Conservation (phyloP, 768 basidiomycete genomes). For the Tephrocybe sp. region DNA sequence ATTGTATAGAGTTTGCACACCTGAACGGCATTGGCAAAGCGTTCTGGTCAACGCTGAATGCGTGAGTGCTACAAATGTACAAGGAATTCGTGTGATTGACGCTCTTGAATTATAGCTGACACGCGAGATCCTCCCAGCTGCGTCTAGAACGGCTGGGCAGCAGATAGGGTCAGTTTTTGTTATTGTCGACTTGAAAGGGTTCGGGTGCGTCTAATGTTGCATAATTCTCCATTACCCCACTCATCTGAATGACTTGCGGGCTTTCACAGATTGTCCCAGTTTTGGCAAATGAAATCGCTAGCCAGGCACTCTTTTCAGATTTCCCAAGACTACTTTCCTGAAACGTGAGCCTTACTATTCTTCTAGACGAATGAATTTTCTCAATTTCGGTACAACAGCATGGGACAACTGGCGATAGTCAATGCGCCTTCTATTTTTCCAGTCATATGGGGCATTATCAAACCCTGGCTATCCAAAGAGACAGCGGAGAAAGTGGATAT, state of each 20-base stretch:
- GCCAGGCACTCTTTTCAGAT: conserved; percentile 63
- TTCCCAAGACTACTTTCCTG: conserved; percentile 77
- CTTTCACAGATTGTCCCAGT: conserved; percentile 53
- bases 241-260: not conserved
- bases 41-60: conserved; percentile 66
- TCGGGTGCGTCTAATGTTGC: conserved; percentile 45
- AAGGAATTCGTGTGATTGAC: not conserved
- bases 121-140: conserved; percentile 67
- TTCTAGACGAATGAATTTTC: not conserved
- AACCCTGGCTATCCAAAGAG: conserved; percentile 72
- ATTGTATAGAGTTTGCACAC: conserved; percentile 54
- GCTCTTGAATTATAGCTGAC: conserved; percentile 33
- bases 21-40: conserved; percentile 60
- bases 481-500: conserved; percentile 68
- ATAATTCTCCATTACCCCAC: not conserved
- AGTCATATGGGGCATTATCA: conserved; percentile 66
- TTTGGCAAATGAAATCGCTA: conserved; percentile 76
- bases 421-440: conserved; percentile 76
- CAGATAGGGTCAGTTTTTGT: conserved; percentile 52
- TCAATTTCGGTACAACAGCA: conserved; percentile 33
- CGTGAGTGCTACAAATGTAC: conserved; percentile 19
- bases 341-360: conserved; percentile 48
- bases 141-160: conserved; percentile 51
- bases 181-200: conserved; percentile 69
- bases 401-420: conserved; percentile 69